phyloP scores from a whole-genome alignment of 2,329 filamentous ascomycete species.

The Parastagonospora avenae region DNA sequence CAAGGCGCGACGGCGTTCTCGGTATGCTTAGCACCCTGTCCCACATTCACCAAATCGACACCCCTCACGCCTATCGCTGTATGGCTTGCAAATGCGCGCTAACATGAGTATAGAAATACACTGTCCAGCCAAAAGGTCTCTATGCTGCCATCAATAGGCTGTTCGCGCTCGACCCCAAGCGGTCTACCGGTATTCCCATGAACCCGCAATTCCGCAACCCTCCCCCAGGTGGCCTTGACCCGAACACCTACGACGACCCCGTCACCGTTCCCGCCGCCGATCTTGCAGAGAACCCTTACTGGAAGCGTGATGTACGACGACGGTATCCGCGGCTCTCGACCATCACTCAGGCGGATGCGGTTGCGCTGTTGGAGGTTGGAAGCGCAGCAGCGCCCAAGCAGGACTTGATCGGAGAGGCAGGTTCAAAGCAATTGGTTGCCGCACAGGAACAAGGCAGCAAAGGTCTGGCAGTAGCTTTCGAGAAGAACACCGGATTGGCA shows the following conservation, averaged over 20 bases:
- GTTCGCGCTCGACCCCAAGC: constrained; percentile 81
- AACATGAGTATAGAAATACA: constrained; percentile 77
- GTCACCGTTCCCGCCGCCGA: constrained; percentile 84
- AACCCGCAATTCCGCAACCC: constrained; percentile 93
- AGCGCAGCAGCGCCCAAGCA: constrained; percentile 81
- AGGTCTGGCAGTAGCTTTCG: constrained; percentile 73
- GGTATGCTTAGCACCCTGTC: constrained; percentile 23
- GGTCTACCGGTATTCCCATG: constrained; percentile 88
- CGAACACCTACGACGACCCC: constrained; percentile 76
- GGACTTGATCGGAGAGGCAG: constrained; percentile 75
- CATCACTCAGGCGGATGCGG: constrained; percentile 82
- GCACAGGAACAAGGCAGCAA: constrained; percentile 76
- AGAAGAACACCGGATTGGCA: constrained; percentile 63
- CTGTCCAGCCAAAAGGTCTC: constrained; percentile 84
- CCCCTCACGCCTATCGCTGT: constrained; percentile 8
- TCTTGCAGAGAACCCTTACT: constrained; percentile 91
- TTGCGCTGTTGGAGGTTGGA: constrained; percentile 82
- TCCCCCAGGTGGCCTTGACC: constrained; percentile 74
- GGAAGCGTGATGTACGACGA: constrained; percentile 89
- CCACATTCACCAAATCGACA: constrained; percentile 3
- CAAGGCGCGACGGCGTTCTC: constrained; percentile 36
- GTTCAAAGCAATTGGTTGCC: constrained; percentile 74
- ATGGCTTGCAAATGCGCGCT: constrained; percentile 10
- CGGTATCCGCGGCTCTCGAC: constrained; percentile 80
- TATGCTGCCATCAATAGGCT: constrained; percentile 82